Evolutionary conservation across 1,284 basidiomycete genomes (phyloP).

Genomic region (Trametes pubescens): DNA sequence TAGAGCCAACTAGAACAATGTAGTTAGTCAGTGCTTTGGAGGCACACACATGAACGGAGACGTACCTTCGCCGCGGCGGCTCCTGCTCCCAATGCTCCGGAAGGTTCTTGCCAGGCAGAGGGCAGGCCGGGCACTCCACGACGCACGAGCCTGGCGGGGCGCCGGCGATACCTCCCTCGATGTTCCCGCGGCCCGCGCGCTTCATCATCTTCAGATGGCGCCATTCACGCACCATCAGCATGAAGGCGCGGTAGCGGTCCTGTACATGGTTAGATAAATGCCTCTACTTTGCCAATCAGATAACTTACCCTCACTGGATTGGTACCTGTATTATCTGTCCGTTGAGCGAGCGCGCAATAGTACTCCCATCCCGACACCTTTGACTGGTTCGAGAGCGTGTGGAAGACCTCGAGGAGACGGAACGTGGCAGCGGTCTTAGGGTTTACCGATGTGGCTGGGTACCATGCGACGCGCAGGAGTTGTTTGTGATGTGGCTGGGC

Average conservation of each 20-base stretch:
- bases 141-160: slow-evolving; percentile 39
- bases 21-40: no score
- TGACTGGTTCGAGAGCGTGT: slow-evolving; percentile 31
- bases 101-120: slow-evolving; percentile 44
- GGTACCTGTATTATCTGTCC: slow-evolving; percentile 22
- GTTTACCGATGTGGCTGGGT: slow-evolving; percentile 39
- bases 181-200: no score
- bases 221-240: slow-evolving; percentile 19
- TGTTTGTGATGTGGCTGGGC: slow-evolving; percentile 28
- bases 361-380: slow-evolving; percentile 38
- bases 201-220: slow-evolving; percentile 39
- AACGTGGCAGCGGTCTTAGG: slow-evolving; percentile 42
- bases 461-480: slow-evolving; percentile 41
- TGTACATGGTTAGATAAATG: no score
- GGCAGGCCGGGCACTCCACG: slow-evolving; percentile 47
- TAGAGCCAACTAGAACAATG: slow-evolving; percentile 39
- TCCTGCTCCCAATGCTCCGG: slow-evolving; percentile 25
- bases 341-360: slow-evolving; percentile 38
- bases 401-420: slow-evolving; percentile 40
- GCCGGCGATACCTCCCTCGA: no score
- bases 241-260: slow-evolving; percentile 21
- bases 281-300: no score
- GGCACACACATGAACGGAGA: no score
- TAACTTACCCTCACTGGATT: not conserved
- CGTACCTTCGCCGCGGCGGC: no score